These are phyloP conservation scores for Floccularia luteovirens DNA, from an alignment of 768 basidiomycete genomes.

Conservation along the genomic window DNA sequence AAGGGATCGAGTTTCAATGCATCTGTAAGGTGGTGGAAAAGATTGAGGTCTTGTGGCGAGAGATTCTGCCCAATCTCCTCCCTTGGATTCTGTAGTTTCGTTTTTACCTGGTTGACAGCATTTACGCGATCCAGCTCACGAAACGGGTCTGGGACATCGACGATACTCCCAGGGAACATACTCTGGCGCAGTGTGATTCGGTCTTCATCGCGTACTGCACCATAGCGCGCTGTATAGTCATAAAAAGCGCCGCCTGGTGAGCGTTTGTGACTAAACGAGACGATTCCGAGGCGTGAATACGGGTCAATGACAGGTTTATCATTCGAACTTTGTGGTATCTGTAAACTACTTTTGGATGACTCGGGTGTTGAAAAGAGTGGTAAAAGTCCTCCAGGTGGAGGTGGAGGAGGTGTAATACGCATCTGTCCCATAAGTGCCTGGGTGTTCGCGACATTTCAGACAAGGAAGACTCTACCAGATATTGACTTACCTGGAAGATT, in stretches of 20 bases:
- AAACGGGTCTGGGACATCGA: constrained; percentile 12
- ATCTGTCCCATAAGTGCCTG: constrained; percentile 68
- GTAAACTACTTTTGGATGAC: too few species aligned
- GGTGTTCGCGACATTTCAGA: not conserved
- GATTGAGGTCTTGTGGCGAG: not conserved
- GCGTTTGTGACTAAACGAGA: constrained; percentile 62
- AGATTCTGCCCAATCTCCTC: not conserved
- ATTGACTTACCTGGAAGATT: constrained; percentile 52
- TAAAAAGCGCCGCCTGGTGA: constrained; percentile 66
- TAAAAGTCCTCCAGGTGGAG: constrained; percentile 65
- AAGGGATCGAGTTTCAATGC: constrained; percentile 51
- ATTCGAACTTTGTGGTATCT: too few species aligned
- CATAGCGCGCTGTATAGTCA: constrained; percentile 91
- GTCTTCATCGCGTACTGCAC: constrained; percentile 82
- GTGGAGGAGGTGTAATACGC: constrained; percentile 55
- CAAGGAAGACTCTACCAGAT: not conserved
- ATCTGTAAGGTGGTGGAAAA: constrained; percentile 47
- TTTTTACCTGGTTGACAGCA: constrained; percentile 1
- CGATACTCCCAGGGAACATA: constrained; percentile 36
- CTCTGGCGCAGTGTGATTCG: constrained; percentile 66
- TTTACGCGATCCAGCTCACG: constrained; percentile 17
- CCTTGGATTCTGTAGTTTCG: not conserved
- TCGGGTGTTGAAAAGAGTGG: constrained; percentile 49
- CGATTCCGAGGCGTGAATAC: constrained; percentile 40
- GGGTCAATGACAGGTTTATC: too few species aligned